Base-by-base conservation (phyloP, 176 grass and related monocot genomes). In the Oryza longistaminata region DNA sequence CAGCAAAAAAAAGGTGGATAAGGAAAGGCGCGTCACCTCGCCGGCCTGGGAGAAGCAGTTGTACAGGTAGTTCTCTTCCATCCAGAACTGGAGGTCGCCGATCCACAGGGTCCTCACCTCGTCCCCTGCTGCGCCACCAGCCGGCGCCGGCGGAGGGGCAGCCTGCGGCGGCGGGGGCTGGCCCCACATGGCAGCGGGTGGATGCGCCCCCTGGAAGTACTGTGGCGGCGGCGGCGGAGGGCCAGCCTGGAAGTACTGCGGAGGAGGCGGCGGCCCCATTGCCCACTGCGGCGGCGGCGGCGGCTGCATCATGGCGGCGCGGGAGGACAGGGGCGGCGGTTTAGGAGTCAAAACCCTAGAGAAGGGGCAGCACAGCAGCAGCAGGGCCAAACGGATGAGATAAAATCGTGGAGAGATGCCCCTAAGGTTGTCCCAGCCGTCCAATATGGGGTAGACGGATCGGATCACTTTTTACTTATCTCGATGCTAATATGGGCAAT, bases 31-130 rank as follows among this genome's bases (percentile, higher is more conserved):
- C 73, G 70, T 70, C 65, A 86, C 85, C 85, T 88, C 86, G 53
- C 64, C 71, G 16, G 85, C 53, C 72, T 88, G 79, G 78, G 79
- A 77, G 66, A 50, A 81, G 45, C 78, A 50, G 78, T 26, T 43
- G 27, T 82, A 82, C 19, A 87, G 71, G 71, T 86, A 86, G 76
- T 66, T 86, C 76, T 86, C 84, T 14, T 86, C 84, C 68, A 86
- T 86, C 84, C 84, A 86, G 17, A 66, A 86, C 68, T 86, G 84
- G 68, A 86, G 60, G 75, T 40, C 52, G 7, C 70, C 70, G 21
- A 72, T 72, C 70, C 70, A 72, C 21, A 72, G 37, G 17, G 70
- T 72, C 39, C 21, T 72, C 40, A 44, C 39, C 3, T 72, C 70
- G 37, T 72, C 74, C 49, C 68, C 84, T 2, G 27, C 84, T 12